Evolutionary conservation across 495 filamentous ascomycete species (phyloP).

Genomic region (Trichoderma gamsii): DNA sequence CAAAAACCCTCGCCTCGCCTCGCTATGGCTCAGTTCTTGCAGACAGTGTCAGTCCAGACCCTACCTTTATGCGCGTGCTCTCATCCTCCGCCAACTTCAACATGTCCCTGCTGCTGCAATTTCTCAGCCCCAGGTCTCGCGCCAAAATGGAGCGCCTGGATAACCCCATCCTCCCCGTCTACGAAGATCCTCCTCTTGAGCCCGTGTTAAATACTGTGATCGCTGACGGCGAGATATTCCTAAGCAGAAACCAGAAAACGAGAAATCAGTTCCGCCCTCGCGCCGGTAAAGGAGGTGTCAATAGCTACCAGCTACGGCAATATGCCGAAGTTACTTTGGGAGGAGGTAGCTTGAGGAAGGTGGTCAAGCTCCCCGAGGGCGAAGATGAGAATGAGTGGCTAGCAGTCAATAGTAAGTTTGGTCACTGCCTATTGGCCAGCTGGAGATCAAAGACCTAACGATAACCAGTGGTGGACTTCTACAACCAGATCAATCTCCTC

Average conservation of each 20-base stretch:
- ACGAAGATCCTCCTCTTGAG: constrained; percentile 5
- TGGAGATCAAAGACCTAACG: background rate
- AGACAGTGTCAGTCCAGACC: constrained; percentile 12
- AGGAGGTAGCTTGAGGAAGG: constrained; percentile 89
- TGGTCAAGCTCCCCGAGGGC: constrained; percentile 92
- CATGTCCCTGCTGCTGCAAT: constrained; percentile 11
- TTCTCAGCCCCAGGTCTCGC: constrained; percentile 14
- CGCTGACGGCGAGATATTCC: constrained; percentile 2
- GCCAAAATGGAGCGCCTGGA: background rate
- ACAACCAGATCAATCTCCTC: constrained; percentile 98
- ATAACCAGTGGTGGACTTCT: constrained; percentile 88
- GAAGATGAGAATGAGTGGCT: constrained; percentile 97
- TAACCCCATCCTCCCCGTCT: constrained; percentile 6
- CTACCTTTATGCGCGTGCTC: background rate
- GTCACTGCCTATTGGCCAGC: background rate
- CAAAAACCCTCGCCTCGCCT: constrained; percentile 1
- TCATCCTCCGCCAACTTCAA: background rate
- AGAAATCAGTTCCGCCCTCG: constrained; percentile 89
- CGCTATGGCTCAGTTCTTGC: constrained; percentile 15
- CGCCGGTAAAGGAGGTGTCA: constrained; percentile 77
- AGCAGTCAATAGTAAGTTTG: constrained; percentile 76
- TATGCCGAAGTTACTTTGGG: constrained; percentile 97
- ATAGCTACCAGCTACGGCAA: constrained; percentile 90
- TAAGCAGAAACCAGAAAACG: constrained; percentile 74
- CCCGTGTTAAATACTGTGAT: background rate